Evolutionary conservation across 192 early-diverging fungal species (phyloP).

Genomic region (Dimargaris cristalligena): DNA sequence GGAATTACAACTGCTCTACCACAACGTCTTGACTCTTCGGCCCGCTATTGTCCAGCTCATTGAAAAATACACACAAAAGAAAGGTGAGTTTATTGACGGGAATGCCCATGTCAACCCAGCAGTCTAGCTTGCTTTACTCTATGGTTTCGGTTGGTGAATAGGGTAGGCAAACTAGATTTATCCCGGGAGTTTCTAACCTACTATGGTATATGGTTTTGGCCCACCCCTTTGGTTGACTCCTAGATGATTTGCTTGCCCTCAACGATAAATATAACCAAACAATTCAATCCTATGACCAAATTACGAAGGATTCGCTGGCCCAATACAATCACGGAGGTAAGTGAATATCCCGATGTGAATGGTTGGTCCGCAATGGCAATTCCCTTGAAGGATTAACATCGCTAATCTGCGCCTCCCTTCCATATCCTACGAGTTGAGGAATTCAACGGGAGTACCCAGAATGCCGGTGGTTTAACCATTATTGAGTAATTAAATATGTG

Average conservation of each 20-base stretch:
- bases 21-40: conserved; percentile 57
- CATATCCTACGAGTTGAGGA: too few species aligned
- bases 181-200: too few species aligned
- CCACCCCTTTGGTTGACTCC: neutral
- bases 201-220: neutral
- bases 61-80: conserved; percentile 67
- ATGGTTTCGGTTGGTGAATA: too few species aligned
- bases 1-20: conserved; percentile 63
- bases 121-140: neutral
- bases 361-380: conserved; percentile 13
- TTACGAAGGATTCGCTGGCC: conserved; percentile 46
- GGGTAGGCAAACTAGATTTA: too few species aligned
- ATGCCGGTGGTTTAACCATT: too few species aligned
- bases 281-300: conserved; percentile 49
- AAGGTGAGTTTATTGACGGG: conserved; percentile 33
- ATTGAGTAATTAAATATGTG: too few species aligned
- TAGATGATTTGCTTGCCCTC: conserved; percentile 54
- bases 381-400: too few species aligned
- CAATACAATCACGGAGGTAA: conserved; percentile 28
- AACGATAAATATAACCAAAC: conserved; percentile 61
- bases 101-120: neutral
- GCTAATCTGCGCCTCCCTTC: too few species aligned
- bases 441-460: too few species aligned
- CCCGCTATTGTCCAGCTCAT: conserved; percentile 76
- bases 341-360: too few species aligned